These are phyloP conservation scores for Xerocomus cyaneibrunnescens DNA, from an alignment of 1,284 basidiomycete species.

Conservation along the genomic window DNA sequence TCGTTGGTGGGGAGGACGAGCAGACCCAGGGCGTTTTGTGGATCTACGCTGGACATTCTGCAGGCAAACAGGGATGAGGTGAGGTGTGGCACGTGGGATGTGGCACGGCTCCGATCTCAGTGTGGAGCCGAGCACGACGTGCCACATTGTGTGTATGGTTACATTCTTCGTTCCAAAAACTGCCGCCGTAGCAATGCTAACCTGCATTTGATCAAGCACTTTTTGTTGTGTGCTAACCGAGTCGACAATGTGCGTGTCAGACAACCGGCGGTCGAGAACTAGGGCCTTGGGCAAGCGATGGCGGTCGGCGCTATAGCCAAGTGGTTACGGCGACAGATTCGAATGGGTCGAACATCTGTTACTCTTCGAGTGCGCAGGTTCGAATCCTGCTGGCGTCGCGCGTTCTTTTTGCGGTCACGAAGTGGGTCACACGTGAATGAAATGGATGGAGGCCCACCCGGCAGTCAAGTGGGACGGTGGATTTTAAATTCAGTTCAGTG, in stretches of 20 bases:
- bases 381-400: slow-evolving; percentile 41
- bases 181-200: neutral
- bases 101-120: neutral
- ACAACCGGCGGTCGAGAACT: neutral
- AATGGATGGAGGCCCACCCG: no score
- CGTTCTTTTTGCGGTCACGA: slow-evolving; percentile 2
- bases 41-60: slow-evolving; percentile 13
- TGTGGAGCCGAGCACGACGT: no score
- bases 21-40: slow-evolving; percentile 16
- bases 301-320: slow-evolving; percentile 50
- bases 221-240: neutral
- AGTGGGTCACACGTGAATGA: neutral
- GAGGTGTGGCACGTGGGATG: neutral
- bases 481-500: neutral
- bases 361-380: slow-evolving; percentile 44
- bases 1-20: slow-evolving; percentile 38
- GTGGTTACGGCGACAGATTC: slow-evolving; percentile 62
- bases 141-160: no score
- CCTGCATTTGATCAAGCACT: neutral
- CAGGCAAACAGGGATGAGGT: neutral
- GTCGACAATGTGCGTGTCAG: neutral
- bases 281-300: neutral
- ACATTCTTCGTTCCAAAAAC: neutral
- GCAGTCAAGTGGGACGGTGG: neutral
- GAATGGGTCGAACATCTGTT: slow-evolving; percentile 42